Evolutionary conservation across 2,329 filamentous ascomycete genomes (phyloP), one percentile per base, ranked within the genome.

Genomic region (Onygenales sp.): DNA sequence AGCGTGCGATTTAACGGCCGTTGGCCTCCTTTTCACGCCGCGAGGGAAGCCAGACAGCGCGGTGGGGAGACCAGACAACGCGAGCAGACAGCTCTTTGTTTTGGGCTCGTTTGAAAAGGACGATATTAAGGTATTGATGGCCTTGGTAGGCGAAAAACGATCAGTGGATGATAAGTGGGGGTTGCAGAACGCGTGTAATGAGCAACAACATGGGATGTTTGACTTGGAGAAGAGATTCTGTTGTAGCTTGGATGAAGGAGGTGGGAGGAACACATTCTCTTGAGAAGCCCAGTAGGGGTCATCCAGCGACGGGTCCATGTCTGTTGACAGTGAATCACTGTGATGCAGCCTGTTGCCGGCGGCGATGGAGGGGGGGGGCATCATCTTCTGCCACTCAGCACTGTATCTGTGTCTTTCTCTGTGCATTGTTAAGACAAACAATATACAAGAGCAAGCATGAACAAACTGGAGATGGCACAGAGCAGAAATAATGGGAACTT

Each of bases 351-450:
- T 11, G 11, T 40, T 40, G 46, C 11, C 10, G 11, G 33, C 9
- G 11, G 17, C 21, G 34, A 49, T 40, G 34, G 46, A 32, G n/a
- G 7, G n/a, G n/a, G 7, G n/a, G 32, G 46, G 33, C 46, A 49
- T 49, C 46, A 49, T 40, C 31, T 39, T 49, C 17, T 49, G 46
- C 46, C 46, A 49, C 17, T 49, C 46, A 32, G 10, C 34, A 49
- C 33, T 40, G 46, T 49, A 49, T 49, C 11, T 39, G 31, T 49
- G 46, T 49, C 34, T 40, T 6, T 39, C 34, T 31, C 46, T 49
- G 34, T 39, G 33, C 46, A 40, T 49, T 40, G 34, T 39, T 9
- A n/a, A 4, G 39, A 49, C 17, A n/a, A 44, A 44, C 8, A 40
- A 27, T 9, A 37, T 47, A 21, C 8, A 39, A 48, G 11, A 8